These are phyloP conservation scores for Ganoderma sinense DNA, from an alignment of 1,284 basidiomycete genomes.

Conservation along the genomic window DNA sequence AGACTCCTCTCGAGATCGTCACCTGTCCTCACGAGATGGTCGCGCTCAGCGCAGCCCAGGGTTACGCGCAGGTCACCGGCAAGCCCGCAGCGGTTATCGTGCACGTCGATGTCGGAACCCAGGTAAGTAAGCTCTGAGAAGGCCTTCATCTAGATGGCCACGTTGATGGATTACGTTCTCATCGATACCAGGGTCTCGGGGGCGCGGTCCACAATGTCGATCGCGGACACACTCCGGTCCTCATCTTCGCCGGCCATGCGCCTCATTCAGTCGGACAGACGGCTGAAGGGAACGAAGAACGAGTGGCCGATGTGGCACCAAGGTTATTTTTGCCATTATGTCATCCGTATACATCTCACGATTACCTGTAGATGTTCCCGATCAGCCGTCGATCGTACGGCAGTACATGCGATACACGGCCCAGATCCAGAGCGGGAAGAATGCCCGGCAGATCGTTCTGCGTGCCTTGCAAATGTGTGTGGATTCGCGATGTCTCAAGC, in stretches of 20 bases:
- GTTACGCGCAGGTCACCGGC: slow-evolving; percentile 70
- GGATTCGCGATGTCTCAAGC: neutral
- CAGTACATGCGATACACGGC: slow-evolving; percentile 46
- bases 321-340: slow-evolving; percentile 45
- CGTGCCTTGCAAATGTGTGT: slow-evolving; percentile 68
- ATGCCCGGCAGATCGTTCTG: slow-evolving; percentile 55
- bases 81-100: slow-evolving; percentile 75
- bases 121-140: slow-evolving; percentile 49
- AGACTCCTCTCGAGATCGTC: slow-evolving; percentile 56
- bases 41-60: slow-evolving; percentile 74
- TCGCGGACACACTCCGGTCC: slow-evolving; percentile 63
- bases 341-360: neutral
- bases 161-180: neutral
- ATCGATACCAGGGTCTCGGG: slow-evolving; percentile 41
- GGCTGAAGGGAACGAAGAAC: slow-evolving; percentile 69
- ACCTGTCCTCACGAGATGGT: slow-evolving; percentile 83
- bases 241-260: slow-evolving; percentile 76
- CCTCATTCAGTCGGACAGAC: slow-evolving; percentile 62
- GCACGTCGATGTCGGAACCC: slow-evolving; percentile 78
- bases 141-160: neutral
- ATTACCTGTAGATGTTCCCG: neutral
- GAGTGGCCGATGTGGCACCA: slow-evolving; percentile 81
- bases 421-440: slow-evolving; percentile 63
- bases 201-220: slow-evolving; percentile 79
- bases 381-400: neutral